A percentile compares a stretch with the other conserved stretches of the same genome.
These are phyloP conservation scores for Sclerotinia minor DNA, from an alignment of 2,329 filamentous ascomycete genomes.

Conservation along the genomic window DNA sequence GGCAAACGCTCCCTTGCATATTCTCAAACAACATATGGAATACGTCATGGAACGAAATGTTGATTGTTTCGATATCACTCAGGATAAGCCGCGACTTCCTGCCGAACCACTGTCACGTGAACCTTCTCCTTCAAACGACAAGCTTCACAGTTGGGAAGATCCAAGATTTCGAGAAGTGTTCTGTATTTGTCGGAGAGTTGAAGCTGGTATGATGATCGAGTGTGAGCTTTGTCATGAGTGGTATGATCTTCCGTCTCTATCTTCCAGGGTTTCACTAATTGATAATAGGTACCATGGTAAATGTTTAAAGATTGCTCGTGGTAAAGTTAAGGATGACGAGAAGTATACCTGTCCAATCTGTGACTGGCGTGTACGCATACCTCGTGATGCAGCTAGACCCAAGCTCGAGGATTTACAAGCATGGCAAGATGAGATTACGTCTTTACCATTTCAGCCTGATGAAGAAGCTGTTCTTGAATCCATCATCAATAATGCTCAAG, in stretches of 20 bases:
- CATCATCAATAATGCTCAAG: slow-evolving; percentile 81
- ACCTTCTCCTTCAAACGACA: slow-evolving; percentile 59
- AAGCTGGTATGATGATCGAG: slow-evolving; percentile 99
- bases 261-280: slow-evolving; percentile 25
- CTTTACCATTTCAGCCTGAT: slow-evolving; percentile 89
- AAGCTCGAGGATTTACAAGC: slow-evolving; percentile 86
- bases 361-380: slow-evolving; percentile 95
- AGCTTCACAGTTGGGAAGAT: slow-evolving; percentile 58
- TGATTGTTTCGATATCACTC: slow-evolving; percentile 84
- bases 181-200: slow-evolving; percentile 89
- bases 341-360: slow-evolving; percentile 98
- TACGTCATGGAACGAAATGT: slow-evolving; percentile 86
- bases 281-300: slow-evolving; percentile 85
- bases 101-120: slow-evolving; percentile 91
- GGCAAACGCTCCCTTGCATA: slow-evolving; percentile 94
- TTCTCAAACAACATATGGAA: slow-evolving; percentile 91
- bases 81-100: slow-evolving; percentile 83
- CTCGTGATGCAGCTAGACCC: slow-evolving; percentile 89
- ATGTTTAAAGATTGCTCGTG: slow-evolving; percentile 94
- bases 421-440: slow-evolving; percentile 80
- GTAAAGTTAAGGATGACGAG: slow-evolving; percentile 97
- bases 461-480: slow-evolving; percentile 84
- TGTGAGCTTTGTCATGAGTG: slow-evolving; percentile 98
- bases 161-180: slow-evolving; percentile 77
- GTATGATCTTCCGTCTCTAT: slow-evolving; percentile 52